These are phyloP conservation scores for Carallia brachiata DNA, from an alignment of 345 rosid genomes.

Conservation along the genomic window DNA sequence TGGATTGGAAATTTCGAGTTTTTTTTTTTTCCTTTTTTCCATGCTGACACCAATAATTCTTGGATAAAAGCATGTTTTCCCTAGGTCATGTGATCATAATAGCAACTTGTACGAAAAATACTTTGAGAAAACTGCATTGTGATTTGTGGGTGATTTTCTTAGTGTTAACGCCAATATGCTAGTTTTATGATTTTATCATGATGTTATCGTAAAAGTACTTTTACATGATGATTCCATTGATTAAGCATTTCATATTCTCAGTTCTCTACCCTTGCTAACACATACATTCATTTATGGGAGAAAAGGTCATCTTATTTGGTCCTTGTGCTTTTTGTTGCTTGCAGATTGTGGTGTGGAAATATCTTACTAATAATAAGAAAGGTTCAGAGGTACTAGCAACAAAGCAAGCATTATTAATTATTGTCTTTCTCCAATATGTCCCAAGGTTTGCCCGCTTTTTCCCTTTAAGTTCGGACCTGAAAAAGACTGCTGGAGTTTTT, in stretches of 20 bases:
- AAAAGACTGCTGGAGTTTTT: conserved; percentile 77
- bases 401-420: conserved; percentile 50
- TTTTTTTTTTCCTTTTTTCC: no score
- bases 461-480: conserved; percentile 76
- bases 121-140: no score
- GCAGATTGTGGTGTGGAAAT: conserved; percentile 73
- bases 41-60: no score
- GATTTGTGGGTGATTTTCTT: no score
- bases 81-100: no score
- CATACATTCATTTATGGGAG: conserved; percentile 1
- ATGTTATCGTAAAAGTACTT: no score
- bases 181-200: no score
- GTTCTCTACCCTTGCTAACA: background rate
- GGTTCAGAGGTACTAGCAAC: conserved; percentile 61
- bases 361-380: conserved; percentile 43
- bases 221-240: no score
- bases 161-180: no score
- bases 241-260: background rate
- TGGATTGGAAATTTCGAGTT: no score
- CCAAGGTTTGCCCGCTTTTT: conserved; percentile 72
- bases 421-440: conserved; percentile 68
- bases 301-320: background rate
- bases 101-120: no score
- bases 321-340: conserved; percentile 4
- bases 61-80: no score